Evolutionary conservation across 805 yeast species (phyloP).

Genomic region (Wickerhamomyces hampshirensis): DNA sequence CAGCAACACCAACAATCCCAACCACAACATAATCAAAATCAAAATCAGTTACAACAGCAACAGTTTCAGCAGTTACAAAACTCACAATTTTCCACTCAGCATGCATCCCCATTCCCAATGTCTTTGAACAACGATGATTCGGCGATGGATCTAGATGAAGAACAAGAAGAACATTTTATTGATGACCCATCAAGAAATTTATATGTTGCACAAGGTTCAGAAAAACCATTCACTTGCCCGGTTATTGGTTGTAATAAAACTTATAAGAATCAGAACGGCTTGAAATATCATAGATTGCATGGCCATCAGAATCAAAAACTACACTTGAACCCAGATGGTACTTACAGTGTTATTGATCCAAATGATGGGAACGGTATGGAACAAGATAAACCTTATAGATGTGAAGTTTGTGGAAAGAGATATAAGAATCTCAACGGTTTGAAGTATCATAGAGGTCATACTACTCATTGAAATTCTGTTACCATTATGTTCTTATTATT

Average conservation of each 20-base stretch:
- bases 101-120: constrained; percentile 30
- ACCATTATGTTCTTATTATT: not conserved
- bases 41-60: constrained; percentile 12
- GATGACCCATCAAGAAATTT: constrained; percentile 96
- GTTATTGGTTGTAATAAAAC: constrained; percentile 98
- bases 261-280: constrained; percentile 95
- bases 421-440: constrained; percentile 94
- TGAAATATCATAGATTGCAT: constrained; percentile 91
- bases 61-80: constrained; percentile 15
- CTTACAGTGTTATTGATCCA: constrained; percentile 89
- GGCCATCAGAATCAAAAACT: constrained; percentile 96
- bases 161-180: constrained; percentile 71
- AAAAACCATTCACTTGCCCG: constrained; percentile 95
- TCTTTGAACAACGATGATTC: constrained; percentile 25
- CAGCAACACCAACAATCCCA: constrained; percentile 18
- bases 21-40: constrained; percentile 13
- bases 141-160: constrained; percentile 39
- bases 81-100: constrained; percentile 15
- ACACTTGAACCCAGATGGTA: constrained; percentile 88
- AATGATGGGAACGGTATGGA: constrained; percentile 93
- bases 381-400: constrained; percentile 96
- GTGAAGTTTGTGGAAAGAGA: constrained; percentile 97
- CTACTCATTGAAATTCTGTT: constrained; percentile 85
- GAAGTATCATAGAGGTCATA: constrained; percentile 95
- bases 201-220: constrained; percentile 90